Conservation (phyloP, 495 filamentous ascomycete genomes). For the Xanthoparmelia taractica region DNA sequence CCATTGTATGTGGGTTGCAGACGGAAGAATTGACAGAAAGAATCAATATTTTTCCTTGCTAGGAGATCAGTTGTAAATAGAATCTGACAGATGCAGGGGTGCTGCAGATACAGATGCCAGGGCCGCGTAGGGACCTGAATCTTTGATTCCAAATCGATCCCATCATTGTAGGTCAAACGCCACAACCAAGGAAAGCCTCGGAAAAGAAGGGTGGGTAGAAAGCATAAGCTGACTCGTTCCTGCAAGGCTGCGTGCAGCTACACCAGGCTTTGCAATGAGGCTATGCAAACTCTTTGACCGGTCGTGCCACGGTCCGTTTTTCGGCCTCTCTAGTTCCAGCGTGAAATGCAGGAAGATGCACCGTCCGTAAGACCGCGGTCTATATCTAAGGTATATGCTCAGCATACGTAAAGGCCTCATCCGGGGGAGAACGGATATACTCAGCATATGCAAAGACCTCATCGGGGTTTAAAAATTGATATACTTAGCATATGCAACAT, state of each 20-base stretch:
- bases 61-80: background rate
- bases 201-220: background rate
- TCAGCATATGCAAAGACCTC: too few relatives aligned
- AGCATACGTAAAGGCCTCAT: too few relatives aligned
- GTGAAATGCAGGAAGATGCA: too few relatives aligned
- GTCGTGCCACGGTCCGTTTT: background rate
- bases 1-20: background rate
- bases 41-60: background rate
- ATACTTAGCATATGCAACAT: too few relatives aligned
- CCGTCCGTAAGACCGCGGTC: too few relatives aligned
- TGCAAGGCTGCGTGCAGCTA: constrained; percentile 1
- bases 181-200: background rate
- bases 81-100: background rate
- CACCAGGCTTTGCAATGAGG: background rate
- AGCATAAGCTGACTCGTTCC: background rate
- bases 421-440: too few relatives aligned
- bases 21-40: background rate
- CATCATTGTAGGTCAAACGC: background rate
- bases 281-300: background rate
- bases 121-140: background rate
- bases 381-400: too few relatives aligned
- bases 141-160: background rate
- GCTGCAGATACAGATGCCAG: background rate
- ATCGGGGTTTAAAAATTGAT: too few relatives aligned
- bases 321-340: too few relatives aligned